A percentile compares a stretch with the other conserved stretches of the same genome.
These are phyloP conservation scores for Leishmania turanica DNA, from an alignment of 208 protist genomes.

Conservation along the genomic window DNA sequence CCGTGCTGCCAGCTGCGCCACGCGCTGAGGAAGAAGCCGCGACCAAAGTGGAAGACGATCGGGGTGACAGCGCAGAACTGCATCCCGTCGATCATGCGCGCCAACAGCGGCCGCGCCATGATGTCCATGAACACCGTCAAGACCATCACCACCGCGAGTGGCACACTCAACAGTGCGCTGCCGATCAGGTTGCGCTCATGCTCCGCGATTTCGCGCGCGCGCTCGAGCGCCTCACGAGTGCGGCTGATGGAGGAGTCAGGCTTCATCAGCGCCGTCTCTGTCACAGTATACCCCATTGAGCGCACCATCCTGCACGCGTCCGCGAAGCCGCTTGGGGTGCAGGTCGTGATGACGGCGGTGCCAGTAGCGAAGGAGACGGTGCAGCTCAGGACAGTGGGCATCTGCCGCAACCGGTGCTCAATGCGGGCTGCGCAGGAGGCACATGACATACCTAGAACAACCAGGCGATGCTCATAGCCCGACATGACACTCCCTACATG, in stretches of 20 bases:
- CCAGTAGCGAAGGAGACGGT: conserved; percentile 80
- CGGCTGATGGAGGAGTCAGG: conserved; percentile 25
- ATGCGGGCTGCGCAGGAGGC: conserved; percentile 90
- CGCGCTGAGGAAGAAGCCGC: conserved; percentile 71
- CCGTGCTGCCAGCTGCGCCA: conserved; percentile 57
- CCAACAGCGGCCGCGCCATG: conserved; percentile 28
- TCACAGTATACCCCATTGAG: conserved; percentile 46
- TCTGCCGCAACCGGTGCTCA: conserved; percentile 47
- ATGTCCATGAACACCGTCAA: conserved; percentile 55
- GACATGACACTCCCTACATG: conserved; percentile 15
- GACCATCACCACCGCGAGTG: conserved; percentile 68
- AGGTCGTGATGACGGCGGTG: conserved; percentile 39
- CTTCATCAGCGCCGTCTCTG: conserved; percentile 18
- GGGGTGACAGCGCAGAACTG: conserved; percentile 71
- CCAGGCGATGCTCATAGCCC: conserved; percentile 33
- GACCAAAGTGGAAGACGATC: conserved; percentile 87
- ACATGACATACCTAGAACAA: conserved; percentile 92
- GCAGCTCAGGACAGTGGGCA: conserved; percentile 46
- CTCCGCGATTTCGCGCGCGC: conserved; percentile 63
- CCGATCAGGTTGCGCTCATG: conserved; percentile 46
- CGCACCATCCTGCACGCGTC: conserved; percentile 40
- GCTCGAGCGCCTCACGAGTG: conserved; percentile 61
- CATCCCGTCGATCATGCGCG: conserved; percentile 45
- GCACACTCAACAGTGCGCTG: conserved; percentile 62
- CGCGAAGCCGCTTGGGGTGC: conserved; percentile 4